Evolutionary conservation across 768 basidiomycete genomes (phyloP).

Genomic region (Rhizopogon vesiculosus): DNA sequence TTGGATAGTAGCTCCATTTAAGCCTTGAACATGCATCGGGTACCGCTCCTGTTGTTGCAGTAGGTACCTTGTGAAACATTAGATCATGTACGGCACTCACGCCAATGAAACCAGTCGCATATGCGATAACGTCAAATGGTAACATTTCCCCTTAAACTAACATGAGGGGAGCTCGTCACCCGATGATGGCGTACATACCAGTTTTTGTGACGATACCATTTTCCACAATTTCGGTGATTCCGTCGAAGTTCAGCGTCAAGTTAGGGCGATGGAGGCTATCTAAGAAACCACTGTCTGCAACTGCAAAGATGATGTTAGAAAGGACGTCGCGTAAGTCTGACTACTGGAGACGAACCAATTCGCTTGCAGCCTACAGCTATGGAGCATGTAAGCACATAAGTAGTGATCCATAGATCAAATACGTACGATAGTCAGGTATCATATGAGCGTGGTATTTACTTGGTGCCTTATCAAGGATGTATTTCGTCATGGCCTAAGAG

Average conservation of each 20-base stretch:
- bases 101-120: constrained; percentile 28
- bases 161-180: neutral
- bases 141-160: constrained; percentile 17
- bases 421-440: constrained; percentile 49
- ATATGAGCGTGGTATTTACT: constrained; percentile 41
- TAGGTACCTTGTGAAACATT: neutral
- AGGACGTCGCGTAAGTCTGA: neutral
- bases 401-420: neutral
- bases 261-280: constrained; percentile 17
- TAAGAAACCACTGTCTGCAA: constrained; percentile 24
- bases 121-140: constrained; percentile 30
- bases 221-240: constrained; percentile 11
- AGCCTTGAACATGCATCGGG: constrained; percentile 20
- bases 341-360: constrained; percentile 12
- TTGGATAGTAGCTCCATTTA: constrained; percentile 14
- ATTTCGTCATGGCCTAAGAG: constrained; percentile 34
- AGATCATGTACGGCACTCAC: constrained; percentile 9
- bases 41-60: constrained; percentile 12
- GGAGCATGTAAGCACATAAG: neutral
- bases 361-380: constrained; percentile 61
- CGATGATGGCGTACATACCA: constrained; percentile 6
- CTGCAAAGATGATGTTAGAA: constrained; percentile 3
- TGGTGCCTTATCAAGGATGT: constrained; percentile 47
- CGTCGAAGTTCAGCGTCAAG: constrained; percentile 21
- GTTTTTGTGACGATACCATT: constrained; percentile 20